A percentile compares a stretch with the other conserved stretches of the same genome.
Evolutionary conservation across 2,329 filamentous ascomycete genomes (phyloP).

Genomic region (Domatiomyces catenatus): DNA sequence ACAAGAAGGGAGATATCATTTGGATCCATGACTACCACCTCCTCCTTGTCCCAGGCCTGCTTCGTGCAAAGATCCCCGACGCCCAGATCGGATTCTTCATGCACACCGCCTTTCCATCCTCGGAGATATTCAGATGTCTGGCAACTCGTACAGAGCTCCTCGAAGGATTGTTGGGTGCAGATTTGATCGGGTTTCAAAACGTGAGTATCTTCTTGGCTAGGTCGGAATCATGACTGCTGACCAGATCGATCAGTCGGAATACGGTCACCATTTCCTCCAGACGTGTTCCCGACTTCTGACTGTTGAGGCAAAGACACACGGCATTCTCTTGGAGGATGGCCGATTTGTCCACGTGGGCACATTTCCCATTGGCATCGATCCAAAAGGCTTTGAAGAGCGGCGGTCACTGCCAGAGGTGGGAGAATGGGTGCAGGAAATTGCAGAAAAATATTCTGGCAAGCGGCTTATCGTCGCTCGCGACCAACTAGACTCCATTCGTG

Average conservation of each 20-base stretch:
- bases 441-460: slow-evolving; percentile 74
- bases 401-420: slow-evolving; percentile 58
- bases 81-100: slow-evolving; percentile 94
- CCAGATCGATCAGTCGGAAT: slow-evolving; percentile 38
- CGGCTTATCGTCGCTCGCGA: slow-evolving; percentile 83
- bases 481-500: slow-evolving; percentile 83
- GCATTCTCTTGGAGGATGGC: slow-evolving; percentile 68
- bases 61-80: slow-evolving; percentile 71
- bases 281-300: slow-evolving; percentile 82
- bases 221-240: background rate
- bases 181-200: slow-evolving; percentile 85
- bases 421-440: slow-evolving; percentile 64
- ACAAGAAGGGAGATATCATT: slow-evolving; percentile 82
- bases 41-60: slow-evolving; percentile 72
- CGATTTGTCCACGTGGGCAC: slow-evolving; percentile 80
- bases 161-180: slow-evolving; percentile 83
- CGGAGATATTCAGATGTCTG: slow-evolving; percentile 85
- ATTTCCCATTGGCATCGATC: slow-evolving; percentile 82
- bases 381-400: slow-evolving; percentile 54
- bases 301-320: slow-evolving; percentile 79
- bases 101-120: slow-evolving; percentile 88
- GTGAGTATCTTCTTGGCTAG: slow-evolving; percentile 23
- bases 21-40: slow-evolving; percentile 97
- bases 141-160: slow-evolving; percentile 74
- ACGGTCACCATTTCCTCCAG: slow-evolving; percentile 84